Conservation (phyloP, 257 asterid species). For the Ilex asprella region DNA sequence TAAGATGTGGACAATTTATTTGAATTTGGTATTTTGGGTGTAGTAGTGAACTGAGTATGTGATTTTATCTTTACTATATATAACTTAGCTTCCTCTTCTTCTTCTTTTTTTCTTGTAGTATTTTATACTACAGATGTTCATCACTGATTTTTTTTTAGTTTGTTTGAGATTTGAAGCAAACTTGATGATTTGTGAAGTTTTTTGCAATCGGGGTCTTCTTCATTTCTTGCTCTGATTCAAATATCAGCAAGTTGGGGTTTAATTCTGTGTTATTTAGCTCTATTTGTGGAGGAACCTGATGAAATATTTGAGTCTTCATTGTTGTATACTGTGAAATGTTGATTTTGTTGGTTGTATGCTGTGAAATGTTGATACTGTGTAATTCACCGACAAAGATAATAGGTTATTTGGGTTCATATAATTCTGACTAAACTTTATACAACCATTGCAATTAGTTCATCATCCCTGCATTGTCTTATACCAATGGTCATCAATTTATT, state of each 20-base stretch:
- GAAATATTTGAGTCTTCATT: not conserved
- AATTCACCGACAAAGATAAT: no score
- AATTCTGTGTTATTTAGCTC: constrained; percentile 4
- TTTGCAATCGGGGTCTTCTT: constrained; percentile 19
- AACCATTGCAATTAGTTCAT: no score
- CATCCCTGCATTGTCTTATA: no score
- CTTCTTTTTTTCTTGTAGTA: constrained; percentile 19
- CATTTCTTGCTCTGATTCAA: constrained; percentile 14
- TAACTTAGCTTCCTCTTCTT: constrained; percentile 7
- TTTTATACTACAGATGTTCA: constrained; percentile 9
- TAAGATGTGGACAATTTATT: no score
- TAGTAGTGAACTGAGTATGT: no score
- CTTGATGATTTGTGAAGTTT: constrained; percentile 25
- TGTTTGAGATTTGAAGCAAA: constrained; percentile 35
- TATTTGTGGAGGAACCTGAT: not conserved
- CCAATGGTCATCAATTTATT: no score
- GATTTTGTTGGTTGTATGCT: constrained; percentile 4
- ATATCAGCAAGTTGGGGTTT: constrained; percentile 34
- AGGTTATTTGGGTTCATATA: no score
- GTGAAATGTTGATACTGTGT: no score
- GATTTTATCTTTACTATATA: constrained; percentile 5
- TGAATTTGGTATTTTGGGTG: no score
- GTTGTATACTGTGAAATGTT: not conserved
- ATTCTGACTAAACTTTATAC: no score
- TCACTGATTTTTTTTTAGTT: constrained; percentile 1